Base-by-base conservation (phyloP, 805 yeast genomes). In the Blastobotrys mokoenaii region DNA sequence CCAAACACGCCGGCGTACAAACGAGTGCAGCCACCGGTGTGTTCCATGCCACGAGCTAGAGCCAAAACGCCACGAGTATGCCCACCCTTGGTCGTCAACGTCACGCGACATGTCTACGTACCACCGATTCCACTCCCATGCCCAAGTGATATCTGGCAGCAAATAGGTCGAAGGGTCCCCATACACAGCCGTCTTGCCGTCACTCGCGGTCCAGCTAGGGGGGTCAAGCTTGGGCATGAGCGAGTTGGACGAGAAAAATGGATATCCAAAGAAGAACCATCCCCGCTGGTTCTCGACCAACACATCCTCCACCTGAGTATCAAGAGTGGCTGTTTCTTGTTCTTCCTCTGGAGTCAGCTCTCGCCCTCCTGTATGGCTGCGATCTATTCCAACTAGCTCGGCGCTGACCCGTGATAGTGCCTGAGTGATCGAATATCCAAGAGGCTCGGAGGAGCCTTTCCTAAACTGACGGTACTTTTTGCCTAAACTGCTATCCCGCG, bases 1-100 rank as follows among this genome's bases (percentile, higher is more conserved):
- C 90, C 93, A 84, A 2, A 77, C 59, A 25, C 94, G 63, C 52
- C 84, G 70, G 44, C 95, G 63, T 2, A 82, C 84, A 58, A 77
- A 73, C 47, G 80, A 73, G 1, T 83, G 81, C 48, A 74, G 65
- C 51, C 69, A 68, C 40, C 71, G 68, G 55, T 73, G 76, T 25
- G 57, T 49, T 2, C 84, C 85, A 53, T 78, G 76, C 95, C 95
- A 84, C 39, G 61, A 57, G 20, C 52, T 54, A 16, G 74, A 64
- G 8, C 65, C 60, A 48, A 80, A 74, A 18, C 70, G 52, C 63
- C 74, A 66, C 46, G 83, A 70, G 56, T 84, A 85, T 29, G 72
- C 59, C 95, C 95, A 84, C n/a, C 95, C 95, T 56, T 81, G 84
- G 54, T 83, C 89, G 60, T 84, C 95, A 16, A 77, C 82, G 56